phyloP scores from a whole-genome alignment of 306 rosid species.

The Hippophae tibetana region DNA sequence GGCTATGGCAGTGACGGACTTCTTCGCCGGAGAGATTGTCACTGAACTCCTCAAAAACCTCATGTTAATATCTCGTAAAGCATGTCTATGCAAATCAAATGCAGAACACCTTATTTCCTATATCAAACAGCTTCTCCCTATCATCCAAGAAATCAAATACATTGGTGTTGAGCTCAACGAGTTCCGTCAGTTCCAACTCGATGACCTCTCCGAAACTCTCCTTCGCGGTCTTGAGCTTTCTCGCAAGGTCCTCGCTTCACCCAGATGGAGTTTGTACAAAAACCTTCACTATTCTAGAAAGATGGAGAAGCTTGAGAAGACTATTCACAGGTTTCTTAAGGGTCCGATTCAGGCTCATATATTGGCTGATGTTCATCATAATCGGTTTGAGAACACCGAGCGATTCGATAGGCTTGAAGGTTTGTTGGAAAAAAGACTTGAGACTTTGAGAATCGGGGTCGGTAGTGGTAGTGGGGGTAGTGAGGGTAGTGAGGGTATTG shows the following conservation, averaged over 20 bases:
- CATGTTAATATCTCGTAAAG: slow-evolving; percentile 31
- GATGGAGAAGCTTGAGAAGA: slow-evolving; percentile 74
- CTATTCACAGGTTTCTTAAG: slow-evolving; percentile 34
- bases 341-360: slow-evolving; percentile 59
- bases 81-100: slow-evolving; percentile 41
- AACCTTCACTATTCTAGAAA: slow-evolving; percentile 50
- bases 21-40: slow-evolving; percentile 75
- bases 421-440: slow-evolving; percentile 45
- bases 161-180: slow-evolving; percentile 65
- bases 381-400: slow-evolving; percentile 37
- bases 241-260: slow-evolving; percentile 37
- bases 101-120: slow-evolving; percentile 40
- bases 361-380: slow-evolving; percentile 69
- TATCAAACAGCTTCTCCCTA: slow-evolving; percentile 37
- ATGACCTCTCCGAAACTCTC: slow-evolving; percentile 53
- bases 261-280: slow-evolving; percentile 72
- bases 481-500: not conserved
- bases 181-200: slow-evolving; percentile 49
- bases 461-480: slow-evolving; percentile 23
- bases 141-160: slow-evolving; percentile 63
- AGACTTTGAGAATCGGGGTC: slow-evolving; percentile 52
- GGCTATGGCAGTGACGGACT: slow-evolving; percentile 54
- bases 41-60: slow-evolving; percentile 67
- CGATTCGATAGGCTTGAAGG: slow-evolving; percentile 55
- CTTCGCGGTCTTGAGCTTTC: slow-evolving; percentile 51